Conservation (phyloP, 768 basidiomycete species). For the Rubroboletus pulcherrimus region DNA sequence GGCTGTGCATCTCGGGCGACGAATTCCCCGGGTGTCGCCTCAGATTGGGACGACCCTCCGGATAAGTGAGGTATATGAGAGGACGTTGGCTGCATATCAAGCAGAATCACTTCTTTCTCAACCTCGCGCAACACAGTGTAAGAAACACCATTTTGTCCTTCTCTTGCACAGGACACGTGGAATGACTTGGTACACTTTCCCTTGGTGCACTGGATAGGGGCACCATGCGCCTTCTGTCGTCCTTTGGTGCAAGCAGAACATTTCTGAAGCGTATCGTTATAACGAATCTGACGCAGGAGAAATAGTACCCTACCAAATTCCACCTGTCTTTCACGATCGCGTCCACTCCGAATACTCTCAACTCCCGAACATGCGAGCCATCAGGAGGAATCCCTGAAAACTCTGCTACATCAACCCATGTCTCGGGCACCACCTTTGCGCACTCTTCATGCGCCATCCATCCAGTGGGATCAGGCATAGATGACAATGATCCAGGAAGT, state of each 20-base stretch:
- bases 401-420: conserved; percentile 79
- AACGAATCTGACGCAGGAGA: neutral
- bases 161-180: conserved; percentile 85
- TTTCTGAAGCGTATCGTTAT: conserved; percentile 55
- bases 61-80: neutral
- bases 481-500: conserved; percentile 36
- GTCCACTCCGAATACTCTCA: conserved; percentile 78
- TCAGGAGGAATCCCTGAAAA: conserved; percentile 26
- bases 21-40: neutral
- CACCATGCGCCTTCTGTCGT: conserved; percentile 64
- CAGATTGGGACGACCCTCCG: conserved; percentile 3
- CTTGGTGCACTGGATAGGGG: conserved; percentile 88
- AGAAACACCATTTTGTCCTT: conserved; percentile 48
- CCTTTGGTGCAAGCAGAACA: conserved; percentile 80
- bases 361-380: conserved; percentile 38
- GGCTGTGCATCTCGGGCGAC: neutral
- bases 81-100: conserved; percentile 37
- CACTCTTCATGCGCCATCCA: conserved; percentile 84
- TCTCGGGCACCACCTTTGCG: conserved; percentile 81
- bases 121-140: conserved; percentile 65
- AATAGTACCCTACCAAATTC: conserved; percentile 65
- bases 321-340: conserved; percentile 89
- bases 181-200: conserved; percentile 93
- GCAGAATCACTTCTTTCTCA: conserved; percentile 75
- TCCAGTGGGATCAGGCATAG: conserved; percentile 26